Evolutionary conservation across 345 rosid genomes (phyloP).

Genomic region (Eucalyptus cloeziana): DNA sequence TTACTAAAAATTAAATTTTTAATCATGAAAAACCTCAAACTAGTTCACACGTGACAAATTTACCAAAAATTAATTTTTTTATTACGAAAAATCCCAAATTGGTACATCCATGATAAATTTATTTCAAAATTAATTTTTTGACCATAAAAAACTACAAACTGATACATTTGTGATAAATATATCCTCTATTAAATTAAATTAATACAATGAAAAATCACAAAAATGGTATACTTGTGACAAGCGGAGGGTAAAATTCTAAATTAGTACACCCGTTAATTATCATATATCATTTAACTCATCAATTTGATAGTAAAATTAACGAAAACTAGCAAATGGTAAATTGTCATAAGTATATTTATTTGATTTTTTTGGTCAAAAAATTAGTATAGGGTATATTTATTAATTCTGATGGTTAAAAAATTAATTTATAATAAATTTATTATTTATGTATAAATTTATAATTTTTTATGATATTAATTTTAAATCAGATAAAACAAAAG

Average conservation of each 20-base stretch:
- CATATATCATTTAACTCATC: too few species aligned
- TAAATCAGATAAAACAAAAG: background rate
- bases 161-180: fast-evolving
- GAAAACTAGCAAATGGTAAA: fast-evolving
- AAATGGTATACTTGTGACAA: too few species aligned
- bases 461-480: too few species aligned
- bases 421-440: too few species aligned
- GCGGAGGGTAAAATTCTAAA: too few species aligned
- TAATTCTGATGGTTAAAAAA: fast-evolving
- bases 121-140: fast-evolving
- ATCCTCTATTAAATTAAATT: fast-evolving
- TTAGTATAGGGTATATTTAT: fast-evolving
- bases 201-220: too few species aligned
- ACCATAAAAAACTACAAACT: fast-evolving
- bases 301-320: too few species aligned
- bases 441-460: too few species aligned
- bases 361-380: too few species aligned
- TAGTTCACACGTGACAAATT: fast-evolving
- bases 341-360: fast-evolving
- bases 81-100: too few species aligned
- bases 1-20: too few species aligned
- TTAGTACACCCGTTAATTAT: fast-evolving
- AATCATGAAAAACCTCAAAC: fast-evolving
- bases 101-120: fast-evolving
- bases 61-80: fast-evolving